Evolutionary conservation across 495 filamentous ascomycete genomes (phyloP).

Genomic region (Xylaria curta): DNA sequence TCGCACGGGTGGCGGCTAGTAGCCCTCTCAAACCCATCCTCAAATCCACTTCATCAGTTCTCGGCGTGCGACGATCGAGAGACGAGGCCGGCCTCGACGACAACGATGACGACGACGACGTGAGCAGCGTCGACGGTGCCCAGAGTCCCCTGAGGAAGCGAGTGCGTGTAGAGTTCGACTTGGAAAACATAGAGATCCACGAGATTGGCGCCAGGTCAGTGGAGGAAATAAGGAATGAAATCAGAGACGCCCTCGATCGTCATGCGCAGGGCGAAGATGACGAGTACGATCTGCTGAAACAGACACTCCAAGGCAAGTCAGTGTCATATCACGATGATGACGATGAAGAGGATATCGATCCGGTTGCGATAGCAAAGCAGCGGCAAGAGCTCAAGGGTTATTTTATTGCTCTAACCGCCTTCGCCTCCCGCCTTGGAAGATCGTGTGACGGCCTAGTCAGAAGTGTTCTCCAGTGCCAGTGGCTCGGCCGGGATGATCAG

Average conservation of each 20-base stretch:
- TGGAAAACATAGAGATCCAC: constrained; percentile 69
- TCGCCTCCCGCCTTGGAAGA: constrained; percentile 69
- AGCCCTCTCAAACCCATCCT: constrained; percentile 55
- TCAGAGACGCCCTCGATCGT: constrained; percentile 72
- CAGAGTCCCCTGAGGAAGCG: constrained; percentile 51
- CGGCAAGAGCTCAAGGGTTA: constrained; percentile 69
- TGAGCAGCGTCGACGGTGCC: constrained; percentile 53
- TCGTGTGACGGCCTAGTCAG: constrained; percentile 76
- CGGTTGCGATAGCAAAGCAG: constrained; percentile 52
- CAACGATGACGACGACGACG: constrained; percentile 50
- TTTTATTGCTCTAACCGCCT: constrained; percentile 76
- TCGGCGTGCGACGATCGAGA: constrained; percentile 46
- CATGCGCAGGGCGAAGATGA: constrained; percentile 71
- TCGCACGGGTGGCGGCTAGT: constrained; percentile 27
- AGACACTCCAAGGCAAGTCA: constrained; percentile 50
- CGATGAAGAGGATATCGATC: constrained; percentile 43
- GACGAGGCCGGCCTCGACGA: constrained; percentile 50
- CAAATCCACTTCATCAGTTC: constrained; percentile 44
- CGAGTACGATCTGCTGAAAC: constrained; percentile 75
- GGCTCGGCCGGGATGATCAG: constrained; percentile 82
- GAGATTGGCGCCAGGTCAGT: constrained; percentile 54
- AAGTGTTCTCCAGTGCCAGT: constrained; percentile 74
- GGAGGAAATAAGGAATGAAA: constrained; percentile 71
- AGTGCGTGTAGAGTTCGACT: constrained; percentile 73
- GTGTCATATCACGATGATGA: constrained; percentile 44